Conservation (phyloP, 2,329 filamentous ascomycete species). For the Davidsoniella neocaledoniae region DNA sequence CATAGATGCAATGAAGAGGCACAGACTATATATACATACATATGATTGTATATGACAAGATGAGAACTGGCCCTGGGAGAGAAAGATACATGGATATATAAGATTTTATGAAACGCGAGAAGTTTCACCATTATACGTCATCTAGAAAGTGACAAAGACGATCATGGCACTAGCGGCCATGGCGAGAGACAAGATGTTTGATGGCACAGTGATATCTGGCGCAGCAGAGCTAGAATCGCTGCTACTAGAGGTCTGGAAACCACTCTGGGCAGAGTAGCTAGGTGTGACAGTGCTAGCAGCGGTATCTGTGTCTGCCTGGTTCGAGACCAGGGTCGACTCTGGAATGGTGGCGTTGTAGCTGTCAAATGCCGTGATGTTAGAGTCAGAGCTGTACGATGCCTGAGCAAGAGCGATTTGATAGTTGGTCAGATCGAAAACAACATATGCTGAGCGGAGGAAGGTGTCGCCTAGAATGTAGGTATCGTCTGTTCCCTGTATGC, state of each 20-base stretch:
- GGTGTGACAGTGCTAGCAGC: neutral
- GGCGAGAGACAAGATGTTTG: neutral
- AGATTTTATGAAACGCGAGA: too few relatives aligned
- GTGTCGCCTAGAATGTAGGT: conserved; percentile 37
- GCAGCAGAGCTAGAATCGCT: neutral
- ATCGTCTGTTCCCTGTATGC: conserved; percentile 33
- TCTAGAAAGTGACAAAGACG: neutral
- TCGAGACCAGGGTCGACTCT: neutral
- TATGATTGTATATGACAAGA: too few relatives aligned
- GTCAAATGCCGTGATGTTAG: conserved; percentile 32
- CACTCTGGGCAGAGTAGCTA: conserved; percentile 4
- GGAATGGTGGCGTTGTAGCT: conserved; percentile 34
- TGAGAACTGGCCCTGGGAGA: too few relatives aligned
- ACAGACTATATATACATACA: too few relatives aligned
- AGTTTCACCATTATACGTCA: neutral
- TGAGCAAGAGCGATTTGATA: conserved; percentile 37
- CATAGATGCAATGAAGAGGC: too few relatives aligned
- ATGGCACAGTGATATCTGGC: neutral
- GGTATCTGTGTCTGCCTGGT: neutral
- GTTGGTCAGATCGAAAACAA: conserved; percentile 43
- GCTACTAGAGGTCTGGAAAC: conserved; percentile 1
- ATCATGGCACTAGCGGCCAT: neutral
- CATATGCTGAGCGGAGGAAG: conserved; percentile 42
- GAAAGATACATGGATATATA: too few relatives aligned
- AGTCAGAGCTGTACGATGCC: conserved; percentile 37